Base-by-base conservation (phyloP, 2,329 filamentous ascomycete genomes). In the Botryotinia narcissicola region DNA sequence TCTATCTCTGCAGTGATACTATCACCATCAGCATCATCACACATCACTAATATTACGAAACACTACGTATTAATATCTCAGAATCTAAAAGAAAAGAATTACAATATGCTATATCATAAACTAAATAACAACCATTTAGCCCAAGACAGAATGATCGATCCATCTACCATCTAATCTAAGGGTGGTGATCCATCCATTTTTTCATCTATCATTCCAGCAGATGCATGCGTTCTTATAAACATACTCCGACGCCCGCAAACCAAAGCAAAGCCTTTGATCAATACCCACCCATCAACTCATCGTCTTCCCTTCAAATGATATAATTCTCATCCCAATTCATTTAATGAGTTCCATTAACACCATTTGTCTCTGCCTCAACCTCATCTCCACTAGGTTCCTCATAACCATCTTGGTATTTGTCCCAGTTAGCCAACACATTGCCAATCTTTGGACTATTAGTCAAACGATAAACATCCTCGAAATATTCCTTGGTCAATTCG, bases 401-500 rank as follows among this genome's bases (percentile, higher is more conserved):
- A 44, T 69, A 69, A 20, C 66, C 66, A 57, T 81, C 78, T 72
- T 82, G 78, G 73, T 81, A 82, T 67, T 80, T 81, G 22, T 81
- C 79, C 81, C 81, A 82, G 68, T 81, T 82, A 6, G 80, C 80
- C 63, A 82, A 71, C 3, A 82, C 78, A 9, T 79, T 78, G 18
- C 78, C 79, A 73, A 82, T 82, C 77, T 79, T 81, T 8, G 81
- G 81, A 29, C 76, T 78, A 85, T 97, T 98, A 72, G 96, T 99
- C 82, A 99, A 85, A 80, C 90, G 90, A 86, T 98, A 98, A 69
- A 99, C 97, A 81, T 98, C 96, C 88, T 99, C 95, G 84, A 99
- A 99, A 86, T 99, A 99, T 86, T 98, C 96, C 88, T 95, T 97
- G 72, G 94, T 97, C 77, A 99, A 87, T 83, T 94, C 94, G 82